A percentile compares a stretch with the other conserved stretches of the same genome.
These are phyloP conservation scores for Fusarium circinatum DNA, from an alignment of 2,329 filamentous ascomycete species.

Conservation along the genomic window DNA sequence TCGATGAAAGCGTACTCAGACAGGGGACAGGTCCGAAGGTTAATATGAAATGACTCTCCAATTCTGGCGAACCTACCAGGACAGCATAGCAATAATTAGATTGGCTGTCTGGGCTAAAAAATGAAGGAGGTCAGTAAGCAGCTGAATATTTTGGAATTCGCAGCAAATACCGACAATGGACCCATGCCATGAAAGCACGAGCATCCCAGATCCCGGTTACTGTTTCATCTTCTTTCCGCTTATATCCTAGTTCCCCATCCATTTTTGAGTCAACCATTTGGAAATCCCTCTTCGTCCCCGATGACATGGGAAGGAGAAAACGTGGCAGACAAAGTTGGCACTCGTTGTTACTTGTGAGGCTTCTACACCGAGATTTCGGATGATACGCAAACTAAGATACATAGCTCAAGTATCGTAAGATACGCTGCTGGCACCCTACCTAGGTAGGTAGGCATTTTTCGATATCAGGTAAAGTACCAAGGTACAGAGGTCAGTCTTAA, in stretches of 20 bases:
- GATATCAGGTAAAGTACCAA: background rate
- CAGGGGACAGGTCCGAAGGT: background rate
- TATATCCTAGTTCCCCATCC: constrained; percentile 4
- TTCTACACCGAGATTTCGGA: background rate
- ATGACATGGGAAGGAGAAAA: constrained; percentile 3
- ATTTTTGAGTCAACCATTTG: constrained; percentile 1
- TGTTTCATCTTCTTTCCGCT: constrained; percentile 31
- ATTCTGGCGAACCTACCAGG: background rate
- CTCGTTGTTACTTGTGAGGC: background rate
- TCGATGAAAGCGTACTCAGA: background rate
- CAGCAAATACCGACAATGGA: constrained; percentile 19
- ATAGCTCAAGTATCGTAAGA: background rate
- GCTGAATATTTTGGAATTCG: constrained; percentile 21
- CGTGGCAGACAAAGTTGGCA: constrained; percentile 20
- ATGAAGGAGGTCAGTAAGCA: constrained; percentile 23
- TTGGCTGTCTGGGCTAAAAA: background rate
- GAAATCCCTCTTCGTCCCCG: constrained; percentile 3
- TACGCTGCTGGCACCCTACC: background rate
- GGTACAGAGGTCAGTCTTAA: no score
- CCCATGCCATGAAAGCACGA: constrained; percentile 24
- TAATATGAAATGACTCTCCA: background rate
- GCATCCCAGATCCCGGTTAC: constrained; percentile 14
- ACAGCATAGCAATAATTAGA: background rate
- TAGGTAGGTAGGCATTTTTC: background rate
- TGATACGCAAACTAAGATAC: background rate